Base-by-base conservation (phyloP, 768 basidiomycete species). In the Leccinum variicolor region DNA sequence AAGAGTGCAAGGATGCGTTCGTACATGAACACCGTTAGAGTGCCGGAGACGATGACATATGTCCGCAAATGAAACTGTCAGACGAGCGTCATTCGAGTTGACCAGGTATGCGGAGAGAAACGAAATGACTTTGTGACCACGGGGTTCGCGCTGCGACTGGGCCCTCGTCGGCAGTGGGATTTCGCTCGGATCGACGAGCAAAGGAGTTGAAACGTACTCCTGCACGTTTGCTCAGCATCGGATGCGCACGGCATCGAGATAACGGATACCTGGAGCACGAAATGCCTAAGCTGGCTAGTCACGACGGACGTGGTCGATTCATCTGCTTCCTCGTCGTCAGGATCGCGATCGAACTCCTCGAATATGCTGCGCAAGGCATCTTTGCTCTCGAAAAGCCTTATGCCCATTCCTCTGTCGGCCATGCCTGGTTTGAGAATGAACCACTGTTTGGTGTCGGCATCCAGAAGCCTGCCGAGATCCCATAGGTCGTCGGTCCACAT, bases 381-480 rank as follows among this genome's bases (percentile, higher is more conserved):
- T 71, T 89, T 89, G 54, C 81, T 87, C 53, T 88, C 84, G 74
- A 99, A 98, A 49, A 99, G 74, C 47, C 94, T 76, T 62, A 99
- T 94, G 2, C 96, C 97, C 81, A 93, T 92, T 13, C 94, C 97
- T 51, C 93, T 83, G 75, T 98, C 95, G 1, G 94, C 89, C 91
- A 99, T 96, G 17, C 94, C 92, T 48, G 97, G 95, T 75, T 99
- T 99, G 52, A 99, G 75, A 59, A 99, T 96, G 83, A 88, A 98
- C 96, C 96, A 98, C 51, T 63, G 76, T 17, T 61, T 63, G 28
- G 45, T 50, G n/a, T 74, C 75, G 4, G 66, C 61, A 21, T 85
- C 80, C 29, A 97, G 79, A 19, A 79, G 75, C 47, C 80, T 73
- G 6, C 82, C 84, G 14, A 98, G 81, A 51, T 97, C 94, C 81